A percentile compares a stretch with the other conserved stretches of the same genome.
These are phyloP conservation scores for Drechslera avenae DNA, from an alignment of 2,329 filamentous ascomycete species.

Conservation along the genomic window DNA sequence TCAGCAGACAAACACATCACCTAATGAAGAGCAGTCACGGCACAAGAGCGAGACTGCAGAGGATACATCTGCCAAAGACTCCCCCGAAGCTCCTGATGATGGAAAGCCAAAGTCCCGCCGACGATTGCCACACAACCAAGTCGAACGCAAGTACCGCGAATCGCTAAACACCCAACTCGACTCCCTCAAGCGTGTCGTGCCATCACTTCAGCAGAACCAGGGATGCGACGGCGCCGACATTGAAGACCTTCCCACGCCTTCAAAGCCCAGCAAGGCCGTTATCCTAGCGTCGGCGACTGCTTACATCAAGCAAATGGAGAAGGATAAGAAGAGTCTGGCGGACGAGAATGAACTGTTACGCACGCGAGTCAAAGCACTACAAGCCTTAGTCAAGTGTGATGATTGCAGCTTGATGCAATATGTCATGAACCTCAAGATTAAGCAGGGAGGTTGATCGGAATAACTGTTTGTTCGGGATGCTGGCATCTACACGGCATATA, in stretches of 20 bases:
- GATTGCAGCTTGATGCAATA: constrained; percentile 54
- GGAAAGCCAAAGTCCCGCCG: constrained; percentile 44
- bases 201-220: constrained; percentile 47
- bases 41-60: constrained; percentile 43
- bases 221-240: constrained; percentile 50
- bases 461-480: constrained; percentile 10
- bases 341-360: constrained; percentile 49
- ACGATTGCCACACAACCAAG: constrained; percentile 52
- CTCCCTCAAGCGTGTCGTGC: constrained; percentile 48
- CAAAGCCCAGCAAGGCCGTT: constrained; percentile 53
- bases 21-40: constrained; percentile 24
- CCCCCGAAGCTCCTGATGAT: constrained; percentile 25
- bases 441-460: constrained; percentile 21
- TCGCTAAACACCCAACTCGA: constrained; percentile 55
- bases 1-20: constrained; percentile 22
- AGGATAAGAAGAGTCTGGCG: constrained; percentile 47
- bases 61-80: constrained; percentile 34
- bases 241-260: constrained; percentile 50
- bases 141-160: constrained; percentile 55
- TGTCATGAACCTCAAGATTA: constrained; percentile 50
- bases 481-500: constrained; percentile 21
- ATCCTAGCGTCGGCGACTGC: constrained; percentile 54
- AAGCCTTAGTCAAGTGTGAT: constrained; percentile 54
- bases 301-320: constrained; percentile 54
- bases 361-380: constrained; percentile 50